A percentile compares a stretch with the other conserved stretches of the same genome.
phyloP scores from a whole-genome alignment of 305 asterid species.

The Striga hermonthica region DNA sequence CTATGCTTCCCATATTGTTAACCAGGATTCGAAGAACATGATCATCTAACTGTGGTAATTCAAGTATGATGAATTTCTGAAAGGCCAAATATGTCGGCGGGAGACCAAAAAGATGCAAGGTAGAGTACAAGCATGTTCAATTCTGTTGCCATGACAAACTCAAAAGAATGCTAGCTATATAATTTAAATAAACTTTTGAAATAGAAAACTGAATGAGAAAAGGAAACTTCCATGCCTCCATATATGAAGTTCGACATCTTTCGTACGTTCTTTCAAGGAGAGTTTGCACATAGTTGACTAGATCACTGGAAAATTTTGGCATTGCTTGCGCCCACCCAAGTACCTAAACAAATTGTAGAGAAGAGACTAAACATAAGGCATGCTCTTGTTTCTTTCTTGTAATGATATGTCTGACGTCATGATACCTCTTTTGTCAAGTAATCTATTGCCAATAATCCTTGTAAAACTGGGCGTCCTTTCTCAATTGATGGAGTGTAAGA shows the following conservation, averaged over 20 bases:
- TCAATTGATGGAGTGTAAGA: slow-evolving; percentile 73
- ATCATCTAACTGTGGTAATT: slow-evolving; percentile 20
- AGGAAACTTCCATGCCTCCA: slow-evolving; percentile 62
- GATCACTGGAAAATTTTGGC: slow-evolving; percentile 95
- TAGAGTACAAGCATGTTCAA: slow-evolving; percentile 13
- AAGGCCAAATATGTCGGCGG: slow-evolving; percentile 16
- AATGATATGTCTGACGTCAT: slow-evolving; percentile 24
- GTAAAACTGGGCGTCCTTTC: slow-evolving; percentile 94
- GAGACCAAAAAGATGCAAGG: slow-evolving; percentile 20
- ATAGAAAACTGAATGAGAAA: slow-evolving; percentile 21
- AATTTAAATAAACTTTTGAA: slow-evolving; percentile 27
- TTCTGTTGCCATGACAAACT: slow-evolving; percentile 20
- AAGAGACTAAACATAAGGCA: slow-evolving; percentile 23
- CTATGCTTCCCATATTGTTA: slow-evolving; percentile 11
- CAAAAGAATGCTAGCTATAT: slow-evolving; percentile 24
- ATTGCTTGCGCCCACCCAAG: slow-evolving; percentile 99
- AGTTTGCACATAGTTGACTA: slow-evolving; percentile 85
- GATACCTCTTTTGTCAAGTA: slow-evolving; percentile 93
- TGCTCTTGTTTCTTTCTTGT: slow-evolving; percentile 26
- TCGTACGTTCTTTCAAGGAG: slow-evolving; percentile 97
- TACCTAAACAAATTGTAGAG: slow-evolving; percentile 51
- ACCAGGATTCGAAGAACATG: slow-evolving; percentile 14
- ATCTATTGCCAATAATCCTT: slow-evolving; percentile 96
- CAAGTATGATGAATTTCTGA: slow-evolving; percentile 4
- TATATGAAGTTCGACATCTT: slow-evolving; percentile 97